A percentile compares a stretch with the other conserved stretches of the same genome.
phyloP scores from a whole-genome alignment of 768 basidiomycete species.

The Hygrophorus russula region DNA sequence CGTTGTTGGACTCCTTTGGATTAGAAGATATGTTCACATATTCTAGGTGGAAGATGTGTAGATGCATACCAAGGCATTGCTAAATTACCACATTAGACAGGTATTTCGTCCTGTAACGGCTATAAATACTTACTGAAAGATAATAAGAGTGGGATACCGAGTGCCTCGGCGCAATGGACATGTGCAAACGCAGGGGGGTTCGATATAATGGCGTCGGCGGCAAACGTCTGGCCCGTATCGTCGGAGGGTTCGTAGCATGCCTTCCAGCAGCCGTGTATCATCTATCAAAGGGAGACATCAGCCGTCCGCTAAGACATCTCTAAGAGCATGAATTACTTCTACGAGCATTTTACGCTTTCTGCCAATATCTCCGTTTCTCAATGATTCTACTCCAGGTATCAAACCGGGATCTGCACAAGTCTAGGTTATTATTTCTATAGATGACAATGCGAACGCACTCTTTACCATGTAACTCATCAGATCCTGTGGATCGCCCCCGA shows the following conservation, averaged over 20 bases:
- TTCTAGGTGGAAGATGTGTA: background rate
- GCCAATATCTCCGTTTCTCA: constrained; percentile 50
- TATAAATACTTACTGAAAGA: constrained; percentile 39
- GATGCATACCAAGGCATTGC: constrained; percentile 52
- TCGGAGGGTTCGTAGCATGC: constrained; percentile 39
- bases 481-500: constrained; percentile 53
- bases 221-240: constrained; percentile 32
- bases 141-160: constrained; percentile 45
- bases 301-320: background rate
- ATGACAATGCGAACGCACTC: constrained; percentile 26
- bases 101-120: background rate
- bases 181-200: constrained; percentile 62
- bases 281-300: constrained; percentile 18
- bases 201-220: constrained; percentile 53
- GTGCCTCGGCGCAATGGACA: constrained; percentile 52
- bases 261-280: constrained; percentile 51
- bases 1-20: constrained; percentile 34
- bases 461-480: constrained; percentile 68
- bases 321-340: constrained; percentile 20
- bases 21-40: background rate
- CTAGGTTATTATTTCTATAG: constrained; percentile 2
- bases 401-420: constrained; percentile 44
- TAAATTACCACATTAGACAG: constrained; percentile 12
- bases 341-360: constrained; percentile 48
- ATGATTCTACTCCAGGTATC: constrained; percentile 44